Conservation (phyloP, 106 monocot genomes). For the Dendrobium officinale region DNA sequence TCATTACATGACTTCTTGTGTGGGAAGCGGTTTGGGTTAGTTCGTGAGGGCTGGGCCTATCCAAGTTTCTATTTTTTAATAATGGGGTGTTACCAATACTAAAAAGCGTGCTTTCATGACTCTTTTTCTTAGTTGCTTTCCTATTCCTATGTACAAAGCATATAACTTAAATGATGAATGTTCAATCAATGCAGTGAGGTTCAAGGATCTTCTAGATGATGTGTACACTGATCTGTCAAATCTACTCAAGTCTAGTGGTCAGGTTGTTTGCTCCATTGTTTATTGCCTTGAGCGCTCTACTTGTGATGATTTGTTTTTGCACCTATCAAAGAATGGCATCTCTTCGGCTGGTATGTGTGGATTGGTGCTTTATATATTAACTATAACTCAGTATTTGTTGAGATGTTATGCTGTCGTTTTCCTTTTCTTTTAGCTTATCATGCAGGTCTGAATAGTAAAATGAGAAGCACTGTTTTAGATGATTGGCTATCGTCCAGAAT, state of each 20-base stretch:
- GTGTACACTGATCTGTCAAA: constrained; percentile 57
- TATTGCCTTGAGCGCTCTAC: constrained; percentile 88
- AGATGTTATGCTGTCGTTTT: not conserved
- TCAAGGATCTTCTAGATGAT: constrained; percentile 80
- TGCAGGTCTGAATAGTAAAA: constrained; percentile 82
- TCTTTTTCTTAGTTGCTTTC: not conserved
- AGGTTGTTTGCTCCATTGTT: constrained; percentile 63
- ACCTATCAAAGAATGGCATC: constrained; percentile 62
- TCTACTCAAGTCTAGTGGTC: constrained; percentile 59
- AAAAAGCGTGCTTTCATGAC: no score
- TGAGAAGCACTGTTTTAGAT: constrained; percentile 63
- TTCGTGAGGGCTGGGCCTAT: not conserved
- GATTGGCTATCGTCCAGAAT: constrained; percentile 86
- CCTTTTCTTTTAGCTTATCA: constrained; percentile 62
- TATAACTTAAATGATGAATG: not conserved
- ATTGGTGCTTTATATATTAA: not conserved
- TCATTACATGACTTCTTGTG: no score
- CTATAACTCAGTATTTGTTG: not conserved
- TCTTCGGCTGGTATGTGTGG: constrained; percentile 63
- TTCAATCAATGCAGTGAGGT: constrained; percentile 59
- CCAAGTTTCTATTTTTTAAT: not conserved
- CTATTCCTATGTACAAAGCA: not conserved
- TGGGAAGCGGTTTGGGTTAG: no score
- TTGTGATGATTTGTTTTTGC: constrained; percentile 59
- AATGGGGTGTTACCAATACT: no score